Evolutionary conservation across 495 filamentous ascomycete species (phyloP), one percentile per base, ranked within the genome.

Genomic region (Penicillium nucicola): DNA sequence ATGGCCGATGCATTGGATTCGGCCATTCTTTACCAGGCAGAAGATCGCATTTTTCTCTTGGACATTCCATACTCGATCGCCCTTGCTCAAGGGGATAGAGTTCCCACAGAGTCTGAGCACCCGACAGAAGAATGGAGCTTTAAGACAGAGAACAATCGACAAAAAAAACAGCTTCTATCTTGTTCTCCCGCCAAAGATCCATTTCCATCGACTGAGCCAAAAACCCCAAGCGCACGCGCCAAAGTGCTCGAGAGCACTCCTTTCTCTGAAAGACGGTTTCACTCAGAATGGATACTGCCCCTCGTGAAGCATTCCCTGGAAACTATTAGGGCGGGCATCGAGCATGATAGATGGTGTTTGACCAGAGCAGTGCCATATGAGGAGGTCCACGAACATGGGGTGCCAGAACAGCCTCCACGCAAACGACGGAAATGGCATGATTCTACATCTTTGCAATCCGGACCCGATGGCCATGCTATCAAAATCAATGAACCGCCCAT

Each of bases 51-150:
- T 15, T 77, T 79, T 30, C 66, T 89, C 12, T 53, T 89, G 36
- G 85, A 89, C 56, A 82, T 86, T 17, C 85, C 86, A 13, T 53
- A 53, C n/a, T 87, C 85, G 3, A 84, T 88, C 49, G 52, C 64
- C 1, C 58, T 68, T 14, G 65, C 65, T n/a, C 71, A 73, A 46
- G 31, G 49, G 35, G 53, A 52, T 14, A 12, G 31, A 19, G 18
- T 32, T 3, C 57, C 55, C 19, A 19, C 37, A 41, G n/a, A 33
- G 13, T 36, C 12, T 42, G 51, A 28, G 8, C 48, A 33, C 42
- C 46, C 8, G 9, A 18, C 32, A 39, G 18, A 50, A 45, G 5
- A 28, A 51, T 5, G 7, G 6, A 8, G n/a, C n/a, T n/a, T n/a
- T n/a, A n/a, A n/a, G n/a, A n/a, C n/a, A 18, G 35, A 39, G 18